phyloP scores from a whole-genome alignment of 2,329 filamentous ascomycete species.

The Verticillium tricorpus region DNA sequence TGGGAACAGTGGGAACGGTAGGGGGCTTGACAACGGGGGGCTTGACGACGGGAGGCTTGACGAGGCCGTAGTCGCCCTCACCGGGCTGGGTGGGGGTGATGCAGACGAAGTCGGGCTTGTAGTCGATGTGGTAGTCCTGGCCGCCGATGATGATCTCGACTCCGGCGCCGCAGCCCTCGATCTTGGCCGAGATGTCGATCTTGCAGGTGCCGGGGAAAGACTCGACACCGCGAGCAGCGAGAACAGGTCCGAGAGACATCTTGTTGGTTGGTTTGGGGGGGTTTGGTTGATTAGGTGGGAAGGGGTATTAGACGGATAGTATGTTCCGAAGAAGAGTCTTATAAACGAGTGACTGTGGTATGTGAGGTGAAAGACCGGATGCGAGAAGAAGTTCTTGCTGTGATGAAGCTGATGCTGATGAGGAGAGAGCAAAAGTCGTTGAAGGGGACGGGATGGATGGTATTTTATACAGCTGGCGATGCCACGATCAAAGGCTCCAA shows the following conservation, averaged over 20 bases:
- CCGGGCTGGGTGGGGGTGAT: constrained; percentile 1
- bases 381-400: background rate
- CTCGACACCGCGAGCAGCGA: constrained; percentile 1
- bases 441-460: background rate
- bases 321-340: constrained; percentile 1
- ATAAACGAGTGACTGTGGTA: constrained; percentile 1
- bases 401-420: background rate
- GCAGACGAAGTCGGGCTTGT: background rate
- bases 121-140: background rate
- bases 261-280: background rate
- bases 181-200: constrained; percentile 2
- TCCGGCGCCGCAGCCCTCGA: constrained; percentile 1
- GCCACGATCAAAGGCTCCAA: background rate
- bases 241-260: constrained; percentile 1
- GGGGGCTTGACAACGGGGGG: background rate
- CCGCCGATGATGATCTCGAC: constrained; percentile 1
- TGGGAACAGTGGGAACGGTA: background rate
- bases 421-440: background rate
- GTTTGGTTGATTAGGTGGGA: background rate
- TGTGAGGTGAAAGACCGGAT: constrained; percentile 1
- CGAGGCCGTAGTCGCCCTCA: background rate
- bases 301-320: background rate
- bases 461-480: background rate
- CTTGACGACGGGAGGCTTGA: background rate
- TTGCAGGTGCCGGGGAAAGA: constrained; percentile 1